Base-by-base conservation (phyloP, 2,329 filamentous ascomycete genomes). In the Aspergillus sp. region DNA sequence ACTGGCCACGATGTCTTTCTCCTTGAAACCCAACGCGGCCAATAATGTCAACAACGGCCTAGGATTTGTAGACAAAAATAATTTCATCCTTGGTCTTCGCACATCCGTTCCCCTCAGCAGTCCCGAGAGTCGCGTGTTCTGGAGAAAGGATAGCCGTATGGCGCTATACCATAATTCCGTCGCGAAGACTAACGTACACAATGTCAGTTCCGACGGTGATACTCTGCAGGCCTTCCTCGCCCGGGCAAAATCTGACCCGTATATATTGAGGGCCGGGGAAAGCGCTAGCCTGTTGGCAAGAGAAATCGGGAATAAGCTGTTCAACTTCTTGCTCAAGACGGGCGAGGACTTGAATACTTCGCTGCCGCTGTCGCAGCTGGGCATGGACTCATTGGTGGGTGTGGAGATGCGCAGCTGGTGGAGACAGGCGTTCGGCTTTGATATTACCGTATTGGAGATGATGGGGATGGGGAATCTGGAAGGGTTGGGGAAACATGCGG, bases 321-420 rank as follows among this genome's bases (percentile, higher is more conserved):
- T 67, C 32, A 61, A 49, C 17, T 61, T 69, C 19, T 47, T 70
- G 48, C 32, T 68, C 5, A 62, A 58, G 58, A 61, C 60, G 8
- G 57, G 58, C 23, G 68, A 64, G 17, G 67, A 69, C 3, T 38
- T 23, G 47, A 62, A 66, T 30, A 59, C 58, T 3, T 61, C 58
- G 19, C 64, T 58, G 42, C 59, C 66, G 1, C 44, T 73, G 19
- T 54, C 60, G 54, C 67, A 62, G 2, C 58, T 70, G 15, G 69
- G 66, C 13, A 63, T 73, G 42, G 72, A 75, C 51, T 73, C 71
- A 1, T 62, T 75, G 11, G 65, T 70, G 39, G 69, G 68, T 1
- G 67, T 73, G 21, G 71, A 75, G 54, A 54, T 75, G 10, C 63
- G 67, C 15, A 67, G 65, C 25, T 73, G 71, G 70, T 64, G 68